Base-by-base conservation (phyloP, 106 monocot genomes). In the Dendrobium officinale region DNA sequence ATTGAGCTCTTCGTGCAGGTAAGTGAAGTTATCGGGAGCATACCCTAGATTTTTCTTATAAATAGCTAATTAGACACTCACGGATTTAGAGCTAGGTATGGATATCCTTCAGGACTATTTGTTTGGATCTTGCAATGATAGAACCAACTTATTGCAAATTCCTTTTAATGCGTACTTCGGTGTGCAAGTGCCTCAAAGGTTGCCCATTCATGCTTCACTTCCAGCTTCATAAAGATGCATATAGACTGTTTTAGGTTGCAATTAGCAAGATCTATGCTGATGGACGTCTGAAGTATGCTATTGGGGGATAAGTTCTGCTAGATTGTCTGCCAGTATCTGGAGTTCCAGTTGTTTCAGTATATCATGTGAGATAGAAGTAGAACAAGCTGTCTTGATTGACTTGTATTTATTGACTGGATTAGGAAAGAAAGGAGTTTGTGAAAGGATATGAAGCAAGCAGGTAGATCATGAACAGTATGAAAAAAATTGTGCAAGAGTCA, bases 1-100 rank as follows among this genome's bases (percentile, higher is more conserved):
- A 79, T 91, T 59, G 95, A 95, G 88, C 78, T 95, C 22, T 95
- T 93, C 56, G 77, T 75, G 13, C 93, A 91, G 93, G 93, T 93
- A 85, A 40, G 8, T 40, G 64, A 70, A 70, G 26, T 11, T 68
- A 9, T 33, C 68, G 3, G 31, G 4, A 68, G 31, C n/a, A 10
- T 68, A 68, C 31, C 7, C n/a, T 33, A 13, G 9, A 29, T 26
- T 26, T 68, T 29, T 68, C 13, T 68, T 26, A 31, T 11, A 15
- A 70, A 70, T 70, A n/a, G 3, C 4, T 70, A 29, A 70, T 3
- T 29, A 70, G 33, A 16, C 29, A 64, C 16, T 3, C 4, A 33
- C 16, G 29, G 29, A 70, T 61, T 74, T 74, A 74, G 20, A 74
- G 19, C 4, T 74, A 33, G 15, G 72, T 22, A 33, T 40, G 11